These are phyloP conservation scores for Phytopythium delawarense DNA, from an alignment of 352 stramenopile species.

Conservation along the genomic window DNA sequence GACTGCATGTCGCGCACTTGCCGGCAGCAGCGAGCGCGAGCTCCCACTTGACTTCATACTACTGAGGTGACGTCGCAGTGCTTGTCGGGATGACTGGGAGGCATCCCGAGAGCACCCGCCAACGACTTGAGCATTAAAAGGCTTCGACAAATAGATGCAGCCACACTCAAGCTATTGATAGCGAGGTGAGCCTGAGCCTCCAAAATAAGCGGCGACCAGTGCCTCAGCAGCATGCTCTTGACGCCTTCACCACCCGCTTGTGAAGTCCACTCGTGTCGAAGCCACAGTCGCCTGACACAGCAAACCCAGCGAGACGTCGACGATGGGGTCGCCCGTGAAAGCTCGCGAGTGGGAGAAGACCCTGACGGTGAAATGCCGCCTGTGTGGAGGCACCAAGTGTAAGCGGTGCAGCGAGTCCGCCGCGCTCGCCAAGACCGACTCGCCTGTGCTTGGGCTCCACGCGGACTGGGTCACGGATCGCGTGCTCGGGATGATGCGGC, in stretches of 20 bases:
- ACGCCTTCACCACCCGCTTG: neutral
- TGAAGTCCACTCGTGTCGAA: neutral
- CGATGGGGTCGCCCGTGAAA: slow-evolving; percentile 71
- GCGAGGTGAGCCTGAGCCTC: neutral
- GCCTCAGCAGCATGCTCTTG: neutral
- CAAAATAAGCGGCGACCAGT: neutral
- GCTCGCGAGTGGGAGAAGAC: slow-evolving; percentile 80
- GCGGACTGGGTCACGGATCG: slow-evolving; percentile 86
- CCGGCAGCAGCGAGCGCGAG: slow-evolving; percentile 5
- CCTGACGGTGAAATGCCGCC: slow-evolving; percentile 76
- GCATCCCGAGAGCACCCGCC: neutral
- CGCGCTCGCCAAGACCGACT: slow-evolving; percentile 66
- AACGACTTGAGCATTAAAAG: neutral
- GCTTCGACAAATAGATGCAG: neutral
- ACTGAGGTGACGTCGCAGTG: neutral
- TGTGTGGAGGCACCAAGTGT: slow-evolving; percentile 85
- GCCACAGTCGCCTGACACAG: neutral
- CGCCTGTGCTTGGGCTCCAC: slow-evolving; percentile 73
- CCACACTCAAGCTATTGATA: neutral
- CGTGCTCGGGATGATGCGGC: slow-evolving; percentile 89
- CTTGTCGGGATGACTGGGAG: neutral
- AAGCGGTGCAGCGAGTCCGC: slow-evolving; percentile 83
- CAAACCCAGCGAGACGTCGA: neutral
- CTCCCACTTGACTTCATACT: slow-evolving; percentile 11
- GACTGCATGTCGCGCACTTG: neutral